These are phyloP conservation scores for Sambucus nigra DNA, from an alignment of 129 eudicot species.

Conservation along the genomic window DNA sequence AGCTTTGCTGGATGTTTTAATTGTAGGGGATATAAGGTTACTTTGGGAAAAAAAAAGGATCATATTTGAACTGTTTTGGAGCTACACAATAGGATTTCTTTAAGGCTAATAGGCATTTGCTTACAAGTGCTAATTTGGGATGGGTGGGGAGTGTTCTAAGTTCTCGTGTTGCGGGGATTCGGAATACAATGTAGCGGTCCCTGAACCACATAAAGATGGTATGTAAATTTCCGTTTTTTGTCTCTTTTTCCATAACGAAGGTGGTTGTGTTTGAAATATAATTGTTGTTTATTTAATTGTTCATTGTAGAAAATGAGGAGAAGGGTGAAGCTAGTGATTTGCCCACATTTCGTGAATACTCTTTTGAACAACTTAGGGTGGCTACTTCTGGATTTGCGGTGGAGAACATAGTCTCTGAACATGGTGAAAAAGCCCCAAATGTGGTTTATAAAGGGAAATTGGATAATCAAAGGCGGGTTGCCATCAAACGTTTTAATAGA, in stretches of 20 bases:
- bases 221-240: constrained; percentile 1
- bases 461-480: constrained; percentile 63
- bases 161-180: constrained; percentile 49
- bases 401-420: constrained; percentile 87
- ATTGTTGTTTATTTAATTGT: not conserved
- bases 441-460: constrained; percentile 82
- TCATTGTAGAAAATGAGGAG: constrained; percentile 50
- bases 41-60: not conserved
- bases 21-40: not conserved
- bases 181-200: constrained; percentile 34
- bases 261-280: not conserved
- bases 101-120: constrained; percentile 5
- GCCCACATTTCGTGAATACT: constrained; percentile 56
- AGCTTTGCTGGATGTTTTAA: not conserved
- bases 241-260: constrained; percentile 1
- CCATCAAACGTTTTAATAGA: constrained; percentile 72
- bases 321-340: constrained; percentile 42
- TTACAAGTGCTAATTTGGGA: constrained; percentile 8
- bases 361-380: constrained; percentile 62
- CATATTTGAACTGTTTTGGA: constrained; percentile 5
- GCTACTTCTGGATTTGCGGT: constrained; percentile 82
- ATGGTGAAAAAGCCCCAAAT: constrained; percentile 90
- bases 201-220: constrained; percentile 39
- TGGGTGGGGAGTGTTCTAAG: constrained; percentile 65
- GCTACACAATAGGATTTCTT: not conserved